phyloP scores from a whole-genome alignment of 2,329 filamentous ascomycete species.

The Exophiala calicioides region DNA sequence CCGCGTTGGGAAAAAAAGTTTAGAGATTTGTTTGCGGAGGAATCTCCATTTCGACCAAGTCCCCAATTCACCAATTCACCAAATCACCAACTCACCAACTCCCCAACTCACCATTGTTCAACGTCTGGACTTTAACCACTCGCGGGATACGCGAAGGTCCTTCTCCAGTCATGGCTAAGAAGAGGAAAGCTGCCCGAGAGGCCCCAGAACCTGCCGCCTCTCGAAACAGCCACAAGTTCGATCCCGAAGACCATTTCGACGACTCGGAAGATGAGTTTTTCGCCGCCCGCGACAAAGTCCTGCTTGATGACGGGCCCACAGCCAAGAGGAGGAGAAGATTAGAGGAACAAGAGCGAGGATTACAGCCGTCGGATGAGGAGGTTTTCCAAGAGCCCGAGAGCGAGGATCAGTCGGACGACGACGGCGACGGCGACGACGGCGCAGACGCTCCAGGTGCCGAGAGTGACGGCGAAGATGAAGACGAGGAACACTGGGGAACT shows the following conservation, averaged over 20 bases:
- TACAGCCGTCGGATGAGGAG: slow-evolving; percentile 65
- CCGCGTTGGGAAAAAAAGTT: slow-evolving; percentile 16
- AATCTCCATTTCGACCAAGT: too few species aligned
- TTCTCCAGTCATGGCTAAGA: slow-evolving; percentile 52
- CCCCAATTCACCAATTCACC: too few species aligned
- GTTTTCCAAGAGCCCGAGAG: slow-evolving; percentile 51
- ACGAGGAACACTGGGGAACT: slow-evolving; percentile 77
- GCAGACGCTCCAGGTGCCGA: slow-evolving; percentile 54
- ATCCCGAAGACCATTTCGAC: slow-evolving; percentile 71
- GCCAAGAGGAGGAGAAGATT: slow-evolving; percentile 74
- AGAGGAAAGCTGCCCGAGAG: slow-evolving; percentile 67
- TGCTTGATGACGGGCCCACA: slow-evolving; percentile 77
- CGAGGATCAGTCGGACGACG: slow-evolving; percentile 41
- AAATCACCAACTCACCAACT: too few species aligned
- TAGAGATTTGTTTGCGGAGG: slow-evolving; percentile 3
- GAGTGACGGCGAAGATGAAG: slow-evolving; percentile 58
- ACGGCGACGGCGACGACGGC: slow-evolving; percentile 58
- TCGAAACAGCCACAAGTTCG: slow-evolving; percentile 37
- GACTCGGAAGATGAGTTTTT: slow-evolving; percentile 95
- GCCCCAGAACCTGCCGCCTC: background rate
- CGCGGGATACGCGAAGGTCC: slow-evolving; percentile 1
- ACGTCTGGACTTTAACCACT: too few species aligned
- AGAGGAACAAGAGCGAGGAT: slow-evolving; percentile 60
- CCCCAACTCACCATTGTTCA: too few species aligned
- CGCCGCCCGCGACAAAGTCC: slow-evolving; percentile 78